phyloP scores from a whole-genome alignment of 768 basidiomycete species.

The Brasilioporus rufonigricans region DNA sequence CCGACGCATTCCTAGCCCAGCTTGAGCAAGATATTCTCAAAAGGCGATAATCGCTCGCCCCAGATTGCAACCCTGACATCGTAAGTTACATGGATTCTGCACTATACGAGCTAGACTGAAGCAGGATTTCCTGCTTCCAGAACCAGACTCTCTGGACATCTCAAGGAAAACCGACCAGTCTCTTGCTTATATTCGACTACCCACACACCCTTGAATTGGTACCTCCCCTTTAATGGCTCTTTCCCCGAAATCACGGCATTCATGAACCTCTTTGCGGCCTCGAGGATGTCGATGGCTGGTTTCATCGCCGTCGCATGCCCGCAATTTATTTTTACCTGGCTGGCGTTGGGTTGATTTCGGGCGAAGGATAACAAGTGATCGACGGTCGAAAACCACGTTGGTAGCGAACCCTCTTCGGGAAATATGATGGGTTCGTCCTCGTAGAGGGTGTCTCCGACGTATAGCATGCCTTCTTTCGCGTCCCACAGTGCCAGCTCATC shows the following conservation, averaged over 20 bases:
- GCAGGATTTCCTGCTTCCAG: conserved; percentile 32
- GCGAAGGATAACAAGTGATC: conserved; percentile 45
- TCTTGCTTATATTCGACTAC: conserved; percentile 45
- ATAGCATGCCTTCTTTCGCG: conserved; percentile 47
- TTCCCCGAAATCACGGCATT: conserved; percentile 43
- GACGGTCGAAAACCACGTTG: conserved; percentile 46
- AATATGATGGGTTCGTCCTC: conserved; percentile 57
- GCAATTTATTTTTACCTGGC: conserved; percentile 43
- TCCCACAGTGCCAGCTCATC: conserved; percentile 59
- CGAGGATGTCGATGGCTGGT: conserved; percentile 47
- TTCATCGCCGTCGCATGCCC: conserved; percentile 47
- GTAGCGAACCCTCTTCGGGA: conserved; percentile 51
- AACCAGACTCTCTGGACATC: conserved; percentile 49
- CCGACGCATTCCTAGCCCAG: conserved; percentile 65
- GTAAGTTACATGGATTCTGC: not conserved
- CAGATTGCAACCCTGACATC: not conserved
- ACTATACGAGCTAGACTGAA: not conserved
- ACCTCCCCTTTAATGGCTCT: conserved; percentile 35
- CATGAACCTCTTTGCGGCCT: conserved; percentile 44
- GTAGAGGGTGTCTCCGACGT: conserved; percentile 57
- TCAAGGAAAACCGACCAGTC: conserved; percentile 42
- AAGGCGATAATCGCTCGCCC: conserved; percentile 2
- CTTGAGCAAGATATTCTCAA: conserved; percentile 60
- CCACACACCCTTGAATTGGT: conserved; percentile 35
- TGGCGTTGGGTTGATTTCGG: conserved; percentile 19